Conservation (phyloP, 345 rosid genomes). For the Streptanthus diversifolius region DNA sequence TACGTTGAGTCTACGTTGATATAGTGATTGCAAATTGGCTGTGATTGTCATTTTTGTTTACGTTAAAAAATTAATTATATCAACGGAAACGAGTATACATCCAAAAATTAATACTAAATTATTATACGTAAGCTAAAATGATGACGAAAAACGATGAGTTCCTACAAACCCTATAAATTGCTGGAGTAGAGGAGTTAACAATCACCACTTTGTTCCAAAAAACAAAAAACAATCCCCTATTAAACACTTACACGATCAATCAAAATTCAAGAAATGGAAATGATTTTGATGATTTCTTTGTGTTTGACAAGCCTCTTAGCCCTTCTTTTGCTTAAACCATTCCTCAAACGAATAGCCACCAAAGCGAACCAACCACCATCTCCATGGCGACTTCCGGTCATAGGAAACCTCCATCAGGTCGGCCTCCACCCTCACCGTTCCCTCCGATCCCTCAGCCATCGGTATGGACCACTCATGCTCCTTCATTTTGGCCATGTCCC, state of each 20-base stretch:
- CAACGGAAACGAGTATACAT: background rate
- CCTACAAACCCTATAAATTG: background rate
- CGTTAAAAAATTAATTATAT: background rate
- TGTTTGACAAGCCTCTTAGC: conserved; percentile 6
- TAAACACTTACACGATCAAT: background rate
- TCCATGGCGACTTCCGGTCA: conserved; percentile 45
- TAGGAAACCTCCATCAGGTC: conserved; percentile 58
- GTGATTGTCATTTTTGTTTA: background rate
- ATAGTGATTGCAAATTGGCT: background rate
- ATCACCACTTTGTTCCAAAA: too few relatives aligned
- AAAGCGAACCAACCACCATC: conserved; percentile 33
- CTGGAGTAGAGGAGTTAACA: background rate
- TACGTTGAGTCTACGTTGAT: background rate
- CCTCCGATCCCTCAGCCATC: conserved; percentile 36
- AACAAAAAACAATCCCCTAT: background rate
- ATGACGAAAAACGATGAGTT: background rate
- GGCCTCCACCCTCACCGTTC: conserved; percentile 46
- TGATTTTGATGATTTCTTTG: background rate
- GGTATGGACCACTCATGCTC: conserved; percentile 54
- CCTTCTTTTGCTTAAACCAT: background rate
- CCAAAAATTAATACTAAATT: background rate
- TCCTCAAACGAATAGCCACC: background rate
- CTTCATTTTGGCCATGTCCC: conserved; percentile 50
- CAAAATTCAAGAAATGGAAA: background rate
- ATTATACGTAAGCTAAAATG: background rate